These are phyloP conservation scores for Mucuna pruriens DNA, from an alignment of 306 rosid species.

Conservation along the genomic window DNA sequence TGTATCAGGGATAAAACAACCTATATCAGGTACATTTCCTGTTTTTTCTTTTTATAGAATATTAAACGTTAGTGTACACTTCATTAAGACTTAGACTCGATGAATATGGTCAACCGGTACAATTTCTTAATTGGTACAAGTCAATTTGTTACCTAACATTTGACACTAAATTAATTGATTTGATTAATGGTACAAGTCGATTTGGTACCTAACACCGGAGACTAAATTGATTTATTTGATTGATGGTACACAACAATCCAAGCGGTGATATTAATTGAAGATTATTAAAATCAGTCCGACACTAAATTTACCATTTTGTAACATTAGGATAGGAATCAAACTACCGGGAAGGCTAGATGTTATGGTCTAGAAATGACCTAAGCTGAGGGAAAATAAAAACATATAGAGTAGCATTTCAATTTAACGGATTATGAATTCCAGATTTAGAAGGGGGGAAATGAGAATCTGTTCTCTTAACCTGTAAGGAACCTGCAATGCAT, in stretches of 20 bases:
- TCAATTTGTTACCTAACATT: no score
- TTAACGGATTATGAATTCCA: background rate
- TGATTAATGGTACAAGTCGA: background rate
- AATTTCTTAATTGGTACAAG: no score
- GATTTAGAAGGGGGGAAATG: background rate
- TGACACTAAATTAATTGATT: no score
- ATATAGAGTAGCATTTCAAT: slow-evolving; percentile 7
- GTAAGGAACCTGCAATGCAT: slow-evolving; percentile 54
- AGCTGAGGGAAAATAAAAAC: background rate
- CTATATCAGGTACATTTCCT: no score
- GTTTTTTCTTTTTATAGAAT: no score
- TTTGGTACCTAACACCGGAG: background rate
- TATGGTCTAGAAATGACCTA: background rate
- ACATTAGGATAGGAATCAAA: background rate
- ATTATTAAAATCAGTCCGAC: background rate
- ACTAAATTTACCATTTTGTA: background rate
- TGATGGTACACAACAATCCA: background rate
- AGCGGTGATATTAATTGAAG: background rate
- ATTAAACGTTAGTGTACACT: no score
- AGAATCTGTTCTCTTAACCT: slow-evolving; percentile 38
- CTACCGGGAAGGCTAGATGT: background rate
- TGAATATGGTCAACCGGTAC: no score
- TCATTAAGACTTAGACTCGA: no score
- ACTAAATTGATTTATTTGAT: background rate
- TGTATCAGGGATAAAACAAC: no score